These are phyloP conservation scores for Alternaria gansuensis DNA, from an alignment of 2,329 filamentous ascomycete species.

Conservation along the genomic window DNA sequence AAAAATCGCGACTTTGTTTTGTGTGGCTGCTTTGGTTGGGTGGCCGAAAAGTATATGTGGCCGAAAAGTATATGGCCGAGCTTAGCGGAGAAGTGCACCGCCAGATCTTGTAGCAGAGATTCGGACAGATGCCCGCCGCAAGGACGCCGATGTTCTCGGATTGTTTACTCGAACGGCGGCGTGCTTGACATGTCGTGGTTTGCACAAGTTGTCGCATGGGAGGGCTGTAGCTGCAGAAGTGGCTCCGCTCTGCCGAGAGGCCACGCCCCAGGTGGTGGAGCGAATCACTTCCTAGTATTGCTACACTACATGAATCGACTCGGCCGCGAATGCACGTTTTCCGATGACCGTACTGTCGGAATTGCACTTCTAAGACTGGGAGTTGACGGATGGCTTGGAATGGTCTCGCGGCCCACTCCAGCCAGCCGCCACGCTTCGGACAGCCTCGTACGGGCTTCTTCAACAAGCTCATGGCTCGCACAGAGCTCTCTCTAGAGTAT, in stretches of 20 bases:
- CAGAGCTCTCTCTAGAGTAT: slow-evolving; percentile 27
- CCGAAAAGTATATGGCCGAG: too few relatives aligned
- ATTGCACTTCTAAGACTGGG: slow-evolving; percentile 38
- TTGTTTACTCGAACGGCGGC: slow-evolving; percentile 5
- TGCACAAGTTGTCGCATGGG: slow-evolving; percentile 19
- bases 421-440: slow-evolving; percentile 17
- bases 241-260: slow-evolving; percentile 31
- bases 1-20: too few relatives aligned
- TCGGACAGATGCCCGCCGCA: slow-evolving; percentile 18
- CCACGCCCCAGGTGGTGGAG: slow-evolving; percentile 11
- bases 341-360: slow-evolving; percentile 45
- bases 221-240: slow-evolving; percentile 20
- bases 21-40: too few relatives aligned
- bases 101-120: slow-evolving; percentile 20
- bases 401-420: slow-evolving; percentile 8
- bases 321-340: slow-evolving; percentile 41
- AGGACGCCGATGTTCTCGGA: neutral
- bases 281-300: slow-evolving; percentile 33
- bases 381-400: neutral
- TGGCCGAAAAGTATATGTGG: too few relatives aligned
- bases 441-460: slow-evolving; percentile 4
- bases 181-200: slow-evolving; percentile 25
- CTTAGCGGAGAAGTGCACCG: slow-evolving; percentile 34
- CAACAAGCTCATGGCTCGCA: slow-evolving; percentile 2
- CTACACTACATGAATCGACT: slow-evolving; percentile 32